Evolutionary conservation across 805 yeast species (phyloP).

Genomic region (Saccharomycopsis vini): DNA sequence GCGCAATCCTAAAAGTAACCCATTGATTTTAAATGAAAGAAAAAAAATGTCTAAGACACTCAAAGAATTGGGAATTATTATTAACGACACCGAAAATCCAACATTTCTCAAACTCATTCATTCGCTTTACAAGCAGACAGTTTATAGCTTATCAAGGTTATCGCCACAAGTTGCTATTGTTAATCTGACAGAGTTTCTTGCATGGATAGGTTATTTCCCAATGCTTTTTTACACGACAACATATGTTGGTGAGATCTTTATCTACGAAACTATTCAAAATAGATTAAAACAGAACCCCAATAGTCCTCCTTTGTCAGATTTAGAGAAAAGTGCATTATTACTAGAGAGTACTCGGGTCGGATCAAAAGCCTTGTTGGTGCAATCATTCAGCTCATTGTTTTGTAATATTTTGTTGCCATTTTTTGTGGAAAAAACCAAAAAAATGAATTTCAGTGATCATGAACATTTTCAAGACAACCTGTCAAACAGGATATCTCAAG

Average conservation of each 20-base stretch:
- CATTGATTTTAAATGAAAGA: conserved; percentile 32
- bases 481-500: too few relatives aligned
- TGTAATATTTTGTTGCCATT: conserved; percentile 39
- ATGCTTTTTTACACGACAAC: conserved; percentile 58
- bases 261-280: conserved; percentile 27
- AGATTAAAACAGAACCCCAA: conserved; percentile 27
- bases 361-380: conserved; percentile 40
- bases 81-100: conserved; percentile 23
- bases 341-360: conserved; percentile 46
- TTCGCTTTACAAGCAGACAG: conserved; percentile 28
- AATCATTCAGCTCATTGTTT: conserved; percentile 38
- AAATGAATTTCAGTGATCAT: conserved; percentile 5
- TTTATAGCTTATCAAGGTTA: conserved; percentile 29
- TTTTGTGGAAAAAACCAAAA: conserved; percentile 25
- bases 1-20: conserved; percentile 38
- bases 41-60: conserved; percentile 27
- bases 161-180: conserved; percentile 45
- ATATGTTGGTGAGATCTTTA: conserved; percentile 52
- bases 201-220: conserved; percentile 64
- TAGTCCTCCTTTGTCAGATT: conserved; percentile 27
- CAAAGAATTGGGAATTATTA: conserved; percentile 26
- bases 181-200: conserved; percentile 51
- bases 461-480: too few relatives aligned
- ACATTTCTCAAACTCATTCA: conserved; percentile 12
- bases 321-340: conserved; percentile 28